phyloP scores from a whole-genome alignment of 768 basidiomycete species.

The Suillus subalutaceus region DNA sequence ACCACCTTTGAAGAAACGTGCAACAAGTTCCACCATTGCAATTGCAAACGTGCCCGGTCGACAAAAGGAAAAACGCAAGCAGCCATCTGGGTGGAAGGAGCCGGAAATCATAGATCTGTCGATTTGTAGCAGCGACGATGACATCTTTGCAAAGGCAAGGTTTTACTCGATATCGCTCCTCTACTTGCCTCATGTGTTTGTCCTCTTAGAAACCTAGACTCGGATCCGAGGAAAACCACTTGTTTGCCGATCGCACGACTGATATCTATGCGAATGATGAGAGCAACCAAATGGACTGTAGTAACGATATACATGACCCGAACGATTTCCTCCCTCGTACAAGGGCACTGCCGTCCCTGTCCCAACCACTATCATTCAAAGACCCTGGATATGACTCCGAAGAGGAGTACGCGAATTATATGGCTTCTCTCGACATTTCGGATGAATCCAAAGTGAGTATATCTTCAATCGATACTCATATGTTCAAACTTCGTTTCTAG shows the following conservation, averaged over 20 bases:
- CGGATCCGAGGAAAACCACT: background rate
- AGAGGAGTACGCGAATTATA: slow-evolving; percentile 24
- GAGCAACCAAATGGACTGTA: background rate
- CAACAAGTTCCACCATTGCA: slow-evolving; percentile 22
- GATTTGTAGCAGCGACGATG: slow-evolving; percentile 32
- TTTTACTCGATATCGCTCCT: background rate
- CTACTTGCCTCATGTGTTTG: background rate
- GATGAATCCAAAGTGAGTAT: slow-evolving; percentile 30
- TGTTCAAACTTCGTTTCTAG: slow-evolving; percentile 15
- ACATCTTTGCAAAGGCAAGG: slow-evolving; percentile 27
- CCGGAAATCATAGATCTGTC: slow-evolving; percentile 24
- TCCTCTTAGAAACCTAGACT: slow-evolving; percentile 26
- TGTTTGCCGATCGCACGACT: background rate
- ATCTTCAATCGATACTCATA: background rate
- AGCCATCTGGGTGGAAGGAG: slow-evolving; percentile 13
- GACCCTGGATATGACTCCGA: slow-evolving; percentile 18
- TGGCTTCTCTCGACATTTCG: slow-evolving; percentile 33
- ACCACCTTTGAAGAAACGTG: slow-evolving; percentile 25
- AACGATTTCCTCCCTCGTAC: background rate
- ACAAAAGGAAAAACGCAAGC: slow-evolving; percentile 27
- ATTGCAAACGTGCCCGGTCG: slow-evolving; percentile 15
- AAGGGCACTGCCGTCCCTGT: background rate
- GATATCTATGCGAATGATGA: background rate
- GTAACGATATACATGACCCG: background rate
- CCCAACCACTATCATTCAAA: slow-evolving; percentile 1